Base-by-base conservation (phyloP, 352 stramenopile genomes). In the Achlya hypogyna region DNA sequence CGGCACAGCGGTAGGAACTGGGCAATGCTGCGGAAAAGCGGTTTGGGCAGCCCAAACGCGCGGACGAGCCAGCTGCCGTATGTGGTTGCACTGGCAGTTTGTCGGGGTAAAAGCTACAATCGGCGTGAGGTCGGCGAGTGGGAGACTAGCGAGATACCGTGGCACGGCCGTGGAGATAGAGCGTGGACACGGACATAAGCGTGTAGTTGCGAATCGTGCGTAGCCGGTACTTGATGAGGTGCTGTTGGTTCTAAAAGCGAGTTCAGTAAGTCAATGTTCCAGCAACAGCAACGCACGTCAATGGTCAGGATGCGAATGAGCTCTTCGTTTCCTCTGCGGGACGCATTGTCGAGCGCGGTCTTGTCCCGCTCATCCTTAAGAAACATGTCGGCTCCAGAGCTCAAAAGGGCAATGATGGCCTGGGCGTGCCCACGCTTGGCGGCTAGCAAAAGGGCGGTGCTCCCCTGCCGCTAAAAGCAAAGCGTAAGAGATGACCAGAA, bases 311-410 rank as follows among this genome's bases (percentile, higher is more conserved):
- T 92, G 1, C 91, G 72, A 56, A 87, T 92, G 63, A 95, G 69
- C 51, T 93, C 83, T 40, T 92, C 80, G 45, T 95, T 84, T 0
- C 84, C 86, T 63, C 86, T 74, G 9, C 86, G 82, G 51, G 91
- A 81, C 2, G 86, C 86, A 31, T 82, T 93, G 60, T 95, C 84
- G 3, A 82, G 82, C 9, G 86, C 84, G 1, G 84, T 93, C 75
- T 95, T 95, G 69, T 92, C 79, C 1, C 86, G 82, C 53, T 95
- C 86, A 51, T 95, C 86, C 54, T 93, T 95, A 18, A 92, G 74
- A 54, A 91, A 95, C 51, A 95, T 93, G 53, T 95, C 86, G 0
- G 86, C 86, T 8, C 83, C 86, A 9, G 82, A 82, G 1, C 81
- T 92, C 70, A 93, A 77, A 12, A 95, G 64, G 5, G 83, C 79